Evolutionary conservation across 2,329 filamentous ascomycete genomes (phyloP).

Genomic region (Proliferodiscus dingleyae): DNA sequence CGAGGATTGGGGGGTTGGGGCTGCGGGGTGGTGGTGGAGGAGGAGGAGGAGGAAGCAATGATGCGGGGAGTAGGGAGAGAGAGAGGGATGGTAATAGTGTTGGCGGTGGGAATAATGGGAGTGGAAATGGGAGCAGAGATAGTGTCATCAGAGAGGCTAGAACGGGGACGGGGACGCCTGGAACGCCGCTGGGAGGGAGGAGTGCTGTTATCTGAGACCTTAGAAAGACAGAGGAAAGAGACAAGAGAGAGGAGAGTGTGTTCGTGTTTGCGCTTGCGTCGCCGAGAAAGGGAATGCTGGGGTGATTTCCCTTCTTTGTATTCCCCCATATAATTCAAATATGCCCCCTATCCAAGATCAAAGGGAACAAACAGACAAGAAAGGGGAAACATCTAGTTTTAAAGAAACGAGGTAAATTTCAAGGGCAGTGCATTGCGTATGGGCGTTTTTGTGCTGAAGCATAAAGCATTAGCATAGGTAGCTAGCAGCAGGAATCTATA

Average conservation of each 20-base stretch:
- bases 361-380: too few species aligned
- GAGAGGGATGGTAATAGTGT: constrained; percentile 2
- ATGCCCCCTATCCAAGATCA: too few species aligned
- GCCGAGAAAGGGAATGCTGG: too few species aligned
- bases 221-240: too few species aligned
- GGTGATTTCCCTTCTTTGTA: too few species aligned
- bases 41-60: constrained; percentile 5
- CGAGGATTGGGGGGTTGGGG: constrained; percentile 72
- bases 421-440: too few species aligned
- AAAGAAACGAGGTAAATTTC: too few species aligned
- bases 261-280: not conserved
- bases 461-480: too few species aligned
- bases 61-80: constrained; percentile 13
- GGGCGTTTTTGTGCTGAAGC: too few species aligned
- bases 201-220: constrained; percentile 2
- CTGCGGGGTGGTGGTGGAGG: constrained; percentile 22
- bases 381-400: too few species aligned
- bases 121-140: not conserved
- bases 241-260: not conserved
- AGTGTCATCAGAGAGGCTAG: constrained; percentile 1
- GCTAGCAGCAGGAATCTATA: too few species aligned
- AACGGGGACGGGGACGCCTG: constrained; percentile 6
- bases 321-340: too few species aligned
- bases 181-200: constrained; percentile 4
- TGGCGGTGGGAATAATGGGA: not conserved